phyloP scores from a whole-genome alignment of 139 green algal genomes.

The Edaphochlamys debaryana region DNA sequence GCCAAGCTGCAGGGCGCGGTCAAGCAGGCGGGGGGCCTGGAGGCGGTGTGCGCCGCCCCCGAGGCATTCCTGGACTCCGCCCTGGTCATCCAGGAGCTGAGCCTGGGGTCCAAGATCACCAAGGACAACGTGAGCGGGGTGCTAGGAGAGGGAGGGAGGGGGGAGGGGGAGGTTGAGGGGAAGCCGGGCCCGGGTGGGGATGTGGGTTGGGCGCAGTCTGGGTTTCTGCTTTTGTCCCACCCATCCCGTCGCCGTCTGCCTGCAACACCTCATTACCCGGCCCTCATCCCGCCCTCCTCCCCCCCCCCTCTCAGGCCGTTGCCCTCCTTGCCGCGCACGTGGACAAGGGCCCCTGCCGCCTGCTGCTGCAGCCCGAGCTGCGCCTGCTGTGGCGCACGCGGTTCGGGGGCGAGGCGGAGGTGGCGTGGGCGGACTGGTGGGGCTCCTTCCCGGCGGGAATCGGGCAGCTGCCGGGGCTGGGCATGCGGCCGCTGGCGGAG shows the following conservation, averaged over 20 bases:
- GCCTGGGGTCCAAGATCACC: constrained; percentile 32
- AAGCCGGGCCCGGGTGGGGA: too few relatives aligned
- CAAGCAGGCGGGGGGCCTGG: constrained; percentile 15
- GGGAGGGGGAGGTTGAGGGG: neutral
- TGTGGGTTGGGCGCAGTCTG: too few relatives aligned
- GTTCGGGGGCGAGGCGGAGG: neutral
- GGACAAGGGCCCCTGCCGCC: constrained; percentile 18
- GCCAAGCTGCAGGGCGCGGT: constrained; percentile 20
- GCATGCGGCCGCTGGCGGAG: constrained; percentile 27
- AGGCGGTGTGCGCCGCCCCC: constrained; percentile 6
- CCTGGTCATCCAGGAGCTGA: constrained; percentile 41
- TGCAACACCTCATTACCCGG: too few relatives aligned
- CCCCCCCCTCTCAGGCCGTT: constrained; percentile 2
- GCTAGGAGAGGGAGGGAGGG: too few relatives aligned
- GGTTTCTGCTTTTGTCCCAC: too few relatives aligned
- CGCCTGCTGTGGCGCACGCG: constrained; percentile 18
- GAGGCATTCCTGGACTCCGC: constrained; percentile 29
- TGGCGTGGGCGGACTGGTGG: constrained; percentile 25
- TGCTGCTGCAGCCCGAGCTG: constrained; percentile 36
- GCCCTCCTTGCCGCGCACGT: constrained; percentile 18
- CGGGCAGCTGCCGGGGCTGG: constrained; percentile 17
- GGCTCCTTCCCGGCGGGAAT: constrained; percentile 17
- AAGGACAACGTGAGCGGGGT: constrained; percentile 11
- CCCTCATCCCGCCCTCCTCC: neutral
- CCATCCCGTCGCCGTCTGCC: too few relatives aligned